Evolutionary conservation across 1,139 yeast species (phyloP).

Genomic region (Candida frijolesensis): DNA sequence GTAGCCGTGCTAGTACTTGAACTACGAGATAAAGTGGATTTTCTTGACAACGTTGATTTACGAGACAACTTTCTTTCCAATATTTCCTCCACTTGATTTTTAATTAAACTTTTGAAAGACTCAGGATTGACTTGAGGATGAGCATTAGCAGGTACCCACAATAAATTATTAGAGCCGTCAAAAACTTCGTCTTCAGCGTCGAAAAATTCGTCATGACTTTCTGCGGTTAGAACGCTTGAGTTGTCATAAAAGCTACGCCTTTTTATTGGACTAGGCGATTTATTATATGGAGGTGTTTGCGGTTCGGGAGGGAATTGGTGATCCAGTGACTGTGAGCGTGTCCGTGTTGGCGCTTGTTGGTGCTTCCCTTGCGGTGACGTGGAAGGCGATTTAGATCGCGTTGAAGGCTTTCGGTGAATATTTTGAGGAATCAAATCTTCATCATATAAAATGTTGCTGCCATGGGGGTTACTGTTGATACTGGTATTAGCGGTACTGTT

Average conservation of each 20-base stretch:
- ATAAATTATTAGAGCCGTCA: constrained; percentile 31
- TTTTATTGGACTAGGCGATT: constrained; percentile 13
- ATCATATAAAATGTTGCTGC: constrained; percentile 6
- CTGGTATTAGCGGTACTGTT: neutral
- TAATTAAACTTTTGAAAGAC: constrained; percentile 81
- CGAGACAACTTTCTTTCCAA: constrained; percentile 37
- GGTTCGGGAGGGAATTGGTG: constrained; percentile 8
- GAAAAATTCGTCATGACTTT: constrained; percentile 23
- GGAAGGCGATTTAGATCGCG: constrained; percentile 6
- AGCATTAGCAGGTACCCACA: constrained; percentile 95
- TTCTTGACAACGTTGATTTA: constrained; percentile 32
- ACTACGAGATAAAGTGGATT: constrained; percentile 30
- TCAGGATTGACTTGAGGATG: constrained; percentile 96
- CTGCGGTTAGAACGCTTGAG: constrained; percentile 14
- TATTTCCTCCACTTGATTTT: constrained; percentile 75
- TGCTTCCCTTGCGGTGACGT: constrained; percentile 6
- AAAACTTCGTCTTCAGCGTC: constrained; percentile 32
- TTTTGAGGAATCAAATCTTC: constrained; percentile 13
- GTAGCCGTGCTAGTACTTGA: constrained; percentile 9
- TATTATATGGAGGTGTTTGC: constrained; percentile 4
- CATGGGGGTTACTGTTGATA: neutral
- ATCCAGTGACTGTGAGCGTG: neutral
- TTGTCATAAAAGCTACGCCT: constrained; percentile 9
- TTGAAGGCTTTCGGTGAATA: constrained; percentile 4
- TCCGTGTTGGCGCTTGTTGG: neutral